A percentile compares a stretch with the other conserved stretches of the same genome.
These are phyloP conservation scores for Ceratobasidium sp. DNA, from an alignment of 1,284 basidiomycete species.

Conservation along the genomic window DNA sequence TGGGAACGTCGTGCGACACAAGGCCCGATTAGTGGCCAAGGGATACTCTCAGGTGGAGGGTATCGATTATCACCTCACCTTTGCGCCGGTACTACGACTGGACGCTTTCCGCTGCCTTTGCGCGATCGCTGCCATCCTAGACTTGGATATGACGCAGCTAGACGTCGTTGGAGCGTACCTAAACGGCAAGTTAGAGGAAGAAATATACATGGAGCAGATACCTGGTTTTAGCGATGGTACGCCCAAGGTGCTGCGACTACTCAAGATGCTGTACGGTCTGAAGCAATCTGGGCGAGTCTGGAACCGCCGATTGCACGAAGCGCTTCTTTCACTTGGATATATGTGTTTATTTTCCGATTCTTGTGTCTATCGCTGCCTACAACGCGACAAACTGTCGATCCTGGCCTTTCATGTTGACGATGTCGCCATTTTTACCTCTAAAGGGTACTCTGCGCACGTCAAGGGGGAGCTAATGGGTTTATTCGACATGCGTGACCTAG, in stretches of 20 bases:
- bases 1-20: neutral
- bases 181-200: too few species aligned
- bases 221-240: too few species aligned
- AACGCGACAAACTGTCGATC: neutral
- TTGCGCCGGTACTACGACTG: neutral
- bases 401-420: too few species aligned
- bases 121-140: too few species aligned
- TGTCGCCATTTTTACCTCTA: too few species aligned
- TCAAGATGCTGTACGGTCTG: too few species aligned
- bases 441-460: constrained; percentile 18
- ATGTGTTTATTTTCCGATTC: neutral
- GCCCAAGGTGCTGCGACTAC: too few species aligned
- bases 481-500: constrained; percentile 37
- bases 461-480: neutral
- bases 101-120: too few species aligned
- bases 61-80: constrained; percentile 12
- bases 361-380: neutral
- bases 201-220: too few species aligned
- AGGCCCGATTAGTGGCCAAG: constrained; percentile 3
- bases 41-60: constrained; percentile 9
- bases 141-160: too few species aligned
- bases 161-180: too few species aligned
- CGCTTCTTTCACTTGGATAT: constrained; percentile 7
- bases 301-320: constrained; percentile 2
- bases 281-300: too few species aligned